phyloP scores from a whole-genome alignment of 345 rosid genomes.

The Aquilaria sinensis region DNA sequence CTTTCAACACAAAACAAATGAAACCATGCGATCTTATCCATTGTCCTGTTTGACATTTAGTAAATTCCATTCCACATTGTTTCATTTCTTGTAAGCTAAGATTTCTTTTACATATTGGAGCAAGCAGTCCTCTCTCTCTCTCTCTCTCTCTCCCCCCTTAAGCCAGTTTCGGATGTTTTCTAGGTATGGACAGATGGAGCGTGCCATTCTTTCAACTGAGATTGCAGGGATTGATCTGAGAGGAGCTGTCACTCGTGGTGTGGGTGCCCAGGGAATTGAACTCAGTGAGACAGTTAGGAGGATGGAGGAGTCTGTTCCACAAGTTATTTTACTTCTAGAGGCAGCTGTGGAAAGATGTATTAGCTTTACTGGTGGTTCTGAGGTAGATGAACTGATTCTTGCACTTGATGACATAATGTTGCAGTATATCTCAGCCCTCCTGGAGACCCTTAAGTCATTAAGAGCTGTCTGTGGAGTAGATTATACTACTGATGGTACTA shows the following conservation, averaged over 20 bases:
- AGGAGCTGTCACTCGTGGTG: conserved; percentile 95
- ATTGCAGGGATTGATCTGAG: conserved; percentile 92
- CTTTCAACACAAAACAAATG: too few relatives aligned
- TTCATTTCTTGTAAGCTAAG: neutral
- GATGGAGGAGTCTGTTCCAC: conserved; percentile 99
- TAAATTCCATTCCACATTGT: conserved; percentile 3
- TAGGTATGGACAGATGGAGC: conserved; percentile 96
- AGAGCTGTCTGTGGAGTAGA: conserved; percentile 91
- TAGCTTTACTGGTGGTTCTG: conserved; percentile 92
- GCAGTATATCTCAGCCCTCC: conserved; percentile 85
- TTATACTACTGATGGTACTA: conserved; percentile 44
- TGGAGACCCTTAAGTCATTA: conserved; percentile 89
- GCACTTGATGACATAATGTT: conserved; percentile 88
- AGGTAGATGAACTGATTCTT: conserved; percentile 91
- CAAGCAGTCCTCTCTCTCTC: too few relatives aligned
- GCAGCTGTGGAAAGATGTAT: conserved; percentile 96
- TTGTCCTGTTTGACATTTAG: conserved; percentile 5
- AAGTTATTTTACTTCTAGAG: conserved; percentile 86
- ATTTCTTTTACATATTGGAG: too few relatives aligned
- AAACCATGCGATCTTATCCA: neutral
- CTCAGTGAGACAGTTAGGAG: conserved; percentile 96
- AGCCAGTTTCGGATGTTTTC: conserved; percentile 8
- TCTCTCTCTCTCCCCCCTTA: too few relatives aligned
- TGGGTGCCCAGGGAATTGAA: conserved; percentile 98
- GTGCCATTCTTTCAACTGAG: conserved; percentile 82